Percentiles rank a stretch among this genome's conserved stretches.
Conservation (phyloP, 768 basidiomycete genomes). For the Suillus subaureus region DNA sequence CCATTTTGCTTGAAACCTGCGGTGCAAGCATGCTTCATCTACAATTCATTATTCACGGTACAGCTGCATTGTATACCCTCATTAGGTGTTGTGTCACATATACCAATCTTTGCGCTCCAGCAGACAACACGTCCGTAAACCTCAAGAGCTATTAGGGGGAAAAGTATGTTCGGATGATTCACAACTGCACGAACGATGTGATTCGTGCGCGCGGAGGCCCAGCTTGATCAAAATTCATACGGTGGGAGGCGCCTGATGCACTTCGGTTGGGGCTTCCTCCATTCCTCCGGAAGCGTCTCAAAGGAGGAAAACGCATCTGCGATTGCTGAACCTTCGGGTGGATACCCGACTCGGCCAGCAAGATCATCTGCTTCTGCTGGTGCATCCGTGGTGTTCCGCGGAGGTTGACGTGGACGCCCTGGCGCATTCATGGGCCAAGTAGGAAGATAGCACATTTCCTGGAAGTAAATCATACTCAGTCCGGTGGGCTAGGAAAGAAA, state of each 20-base stretch:
- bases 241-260: conserved; percentile 19
- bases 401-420: background rate
- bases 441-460: conserved; percentile 32
- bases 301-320: background rate
- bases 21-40: conserved; percentile 1
- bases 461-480: background rate
- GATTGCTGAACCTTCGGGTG: background rate
- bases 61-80: background rate
- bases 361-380: background rate
- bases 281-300: conserved; percentile 13
- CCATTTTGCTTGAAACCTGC: background rate
- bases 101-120: background rate
- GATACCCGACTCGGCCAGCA: background rate
- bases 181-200: background rate
- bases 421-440: conserved; percentile 23
- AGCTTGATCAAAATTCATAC: conserved; percentile 1
- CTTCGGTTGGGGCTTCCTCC: conserved; percentile 25
- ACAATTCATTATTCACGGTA: background rate
- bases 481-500: background rate
- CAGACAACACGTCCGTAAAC: background rate
- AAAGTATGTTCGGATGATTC: background rate
- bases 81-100: background rate
- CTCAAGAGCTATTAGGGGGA: background rate
- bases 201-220: background rate
- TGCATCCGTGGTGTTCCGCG: too few species aligned